Base-by-base conservation (phyloP, 495 filamentous ascomycete species). In the Aspergillus olivimuriae region DNA sequence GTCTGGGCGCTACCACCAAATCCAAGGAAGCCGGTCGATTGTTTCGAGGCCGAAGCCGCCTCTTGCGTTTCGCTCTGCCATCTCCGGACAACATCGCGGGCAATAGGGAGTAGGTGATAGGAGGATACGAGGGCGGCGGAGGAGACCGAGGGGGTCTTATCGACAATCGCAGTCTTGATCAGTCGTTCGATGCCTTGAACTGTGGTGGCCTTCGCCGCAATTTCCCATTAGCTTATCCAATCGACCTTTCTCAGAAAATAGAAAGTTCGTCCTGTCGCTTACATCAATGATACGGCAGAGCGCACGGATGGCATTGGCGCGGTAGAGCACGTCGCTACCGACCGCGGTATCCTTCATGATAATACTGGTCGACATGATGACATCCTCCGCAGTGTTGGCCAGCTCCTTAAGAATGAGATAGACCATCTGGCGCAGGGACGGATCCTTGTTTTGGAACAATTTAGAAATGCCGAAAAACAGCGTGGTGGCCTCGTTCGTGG, bases 391-490 rank as follows among this genome's bases (percentile, higher is more conserved):
- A n/a, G 89, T 94, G 59, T 81, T 77, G 47, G 91, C 87, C 52
- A 99, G 74, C 76, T 99, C 92, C 76, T 95, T 96, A 72, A 98
- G 83, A 52, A 95, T 82, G 22, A 98, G 76, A 71, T 97, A 95
- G 26, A 99, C 91, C 91, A 97, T 97, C 73, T 99, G 92, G 56
- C 92, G 89, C 65, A 99, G 76, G 50, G 87, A 89, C 53, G 90
- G 87, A 81, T 99, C 92, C 66, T 95, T 95, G 68, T 96, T 96
- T 71, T 99, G 92, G 75, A 99, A 99, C 45, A 99, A 81, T 73
- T 99, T 99, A 47, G 90, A 95, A 64, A 99, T 97, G 48, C 91
- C 89, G 69, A 99, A 97, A 78, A 99, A 99, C 45, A 99, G 86
- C 34, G 87, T 88, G 21, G 92, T 99, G 50, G 92, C 92, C 77